These are phyloP conservation scores for Melampsora larici-populina DNA, from an alignment of 1,284 basidiomycete species.

Conservation along the genomic window DNA sequence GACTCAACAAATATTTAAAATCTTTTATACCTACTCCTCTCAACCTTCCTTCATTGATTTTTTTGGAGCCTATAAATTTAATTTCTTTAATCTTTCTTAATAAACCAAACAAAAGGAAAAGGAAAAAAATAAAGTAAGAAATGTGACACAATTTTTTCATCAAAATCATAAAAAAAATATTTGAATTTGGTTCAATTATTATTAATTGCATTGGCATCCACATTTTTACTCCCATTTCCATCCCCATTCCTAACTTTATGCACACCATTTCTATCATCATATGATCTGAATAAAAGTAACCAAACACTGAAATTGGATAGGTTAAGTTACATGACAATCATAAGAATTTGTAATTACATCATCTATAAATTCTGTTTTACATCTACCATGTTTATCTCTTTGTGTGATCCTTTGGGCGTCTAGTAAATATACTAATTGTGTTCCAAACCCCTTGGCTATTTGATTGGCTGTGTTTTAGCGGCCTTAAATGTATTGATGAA, in stretches of 20 bases:
- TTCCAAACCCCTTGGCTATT: slow-evolving; percentile 61
- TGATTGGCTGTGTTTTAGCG: slow-evolving; percentile 59
- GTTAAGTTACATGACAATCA: slow-evolving; percentile 65
- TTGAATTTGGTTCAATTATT: neutral
- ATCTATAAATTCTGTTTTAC: slow-evolving; percentile 34
- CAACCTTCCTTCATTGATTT: too few relatives aligned
- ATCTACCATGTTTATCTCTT: slow-evolving; percentile 16
- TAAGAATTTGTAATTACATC: slow-evolving; percentile 20
- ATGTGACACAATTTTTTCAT: neutral
- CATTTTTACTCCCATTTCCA: too few relatives aligned
- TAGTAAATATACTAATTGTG: slow-evolving; percentile 81
- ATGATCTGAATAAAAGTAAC: slow-evolving; percentile 90
- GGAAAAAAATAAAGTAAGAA: neutral
- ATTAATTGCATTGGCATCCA: neutral
- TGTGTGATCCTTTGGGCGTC: slow-evolving; percentile 12
- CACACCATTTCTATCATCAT: too few relatives aligned
- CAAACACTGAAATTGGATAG: slow-evolving; percentile 67
- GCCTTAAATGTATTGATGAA: slow-evolving; percentile 85
- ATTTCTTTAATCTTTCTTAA: neutral
- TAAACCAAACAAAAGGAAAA: too few relatives aligned
- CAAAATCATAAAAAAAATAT: neutral
- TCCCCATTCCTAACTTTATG: too few relatives aligned
- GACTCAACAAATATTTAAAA: too few relatives aligned
- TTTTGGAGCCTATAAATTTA: too few relatives aligned
- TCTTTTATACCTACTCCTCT: too few relatives aligned